Percentiles rank a stretch among this genome's conserved stretches.
phyloP scores from a whole-genome alignment of 1,284 basidiomycete species.

The Apiotrichum domesticum region DNA sequence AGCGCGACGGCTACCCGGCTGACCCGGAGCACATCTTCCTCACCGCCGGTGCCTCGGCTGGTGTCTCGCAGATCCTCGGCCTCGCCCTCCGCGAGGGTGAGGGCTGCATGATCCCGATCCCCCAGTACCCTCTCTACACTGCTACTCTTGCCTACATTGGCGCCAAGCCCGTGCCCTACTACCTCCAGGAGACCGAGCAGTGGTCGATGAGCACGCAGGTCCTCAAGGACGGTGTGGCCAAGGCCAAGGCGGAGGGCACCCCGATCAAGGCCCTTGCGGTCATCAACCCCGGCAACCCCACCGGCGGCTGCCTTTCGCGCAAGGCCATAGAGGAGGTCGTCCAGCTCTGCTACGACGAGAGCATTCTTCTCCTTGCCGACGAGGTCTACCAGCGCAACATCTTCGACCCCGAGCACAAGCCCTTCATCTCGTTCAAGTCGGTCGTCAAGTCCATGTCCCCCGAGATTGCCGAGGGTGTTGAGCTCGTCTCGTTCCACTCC shows the following conservation, averaged over 20 bases:
- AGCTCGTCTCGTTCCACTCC: conserved; percentile 88
- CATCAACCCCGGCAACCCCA: conserved; percentile 96
- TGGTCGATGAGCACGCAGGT: conserved; percentile 79
- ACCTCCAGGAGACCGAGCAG: conserved; percentile 70
- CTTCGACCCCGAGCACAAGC: conserved; percentile 58
- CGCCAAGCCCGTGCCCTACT: conserved; percentile 80
- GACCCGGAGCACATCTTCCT: conserved; percentile 86
- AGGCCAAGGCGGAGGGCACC: conserved; percentile 61
- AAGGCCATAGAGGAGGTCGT: conserved; percentile 68
- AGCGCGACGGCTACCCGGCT: conserved; percentile 79
- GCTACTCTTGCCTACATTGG: conserved; percentile 81
- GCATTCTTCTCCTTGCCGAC: conserved; percentile 84
- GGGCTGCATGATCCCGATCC: conserved; percentile 73
- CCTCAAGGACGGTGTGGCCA: conserved; percentile 63
- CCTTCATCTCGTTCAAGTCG: conserved; percentile 90
- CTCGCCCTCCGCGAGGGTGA: conserved; percentile 41
- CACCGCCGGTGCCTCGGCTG: conserved; percentile 86
- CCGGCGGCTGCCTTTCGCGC: conserved; percentile 71
- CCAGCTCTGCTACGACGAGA: conserved; percentile 71
- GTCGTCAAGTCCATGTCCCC: conserved; percentile 60
- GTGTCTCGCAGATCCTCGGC: conserved; percentile 75
- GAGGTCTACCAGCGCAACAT: conserved; percentile 94
- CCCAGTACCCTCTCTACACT: conserved; percentile 96
- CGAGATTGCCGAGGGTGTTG: conserved; percentile 50
- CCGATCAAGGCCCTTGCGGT: conserved; percentile 76